Conservation (phyloP, 192 early-diverging fungal genomes). For the Allomyces arbusculus region DNA sequence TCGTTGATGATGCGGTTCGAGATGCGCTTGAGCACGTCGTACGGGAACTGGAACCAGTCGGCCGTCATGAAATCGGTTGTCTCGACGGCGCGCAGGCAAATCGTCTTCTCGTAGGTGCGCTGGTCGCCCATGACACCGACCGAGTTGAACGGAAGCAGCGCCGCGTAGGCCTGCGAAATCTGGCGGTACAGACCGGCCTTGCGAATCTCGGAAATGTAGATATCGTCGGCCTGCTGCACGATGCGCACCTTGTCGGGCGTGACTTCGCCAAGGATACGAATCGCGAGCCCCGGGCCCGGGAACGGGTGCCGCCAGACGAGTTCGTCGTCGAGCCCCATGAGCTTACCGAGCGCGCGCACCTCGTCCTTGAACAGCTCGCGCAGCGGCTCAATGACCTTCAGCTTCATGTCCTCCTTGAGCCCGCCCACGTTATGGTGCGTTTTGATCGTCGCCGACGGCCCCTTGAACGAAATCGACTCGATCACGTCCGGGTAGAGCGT, state of each 20-base stretch:
- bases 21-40: constrained; percentile 74
- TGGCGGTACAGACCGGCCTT: constrained; percentile 88
- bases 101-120: constrained; percentile 97
- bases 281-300: constrained; percentile 97
- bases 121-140: constrained; percentile 99
- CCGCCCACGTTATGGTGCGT: constrained; percentile 99
- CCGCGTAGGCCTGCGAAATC: constrained; percentile 96
- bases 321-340: constrained; percentile 80
- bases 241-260: constrained; percentile 82
- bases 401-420: constrained; percentile 84
- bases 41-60: constrained; percentile 80
- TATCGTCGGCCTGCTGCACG: constrained; percentile 83
- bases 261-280: constrained; percentile 91
- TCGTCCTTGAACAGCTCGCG: constrained; percentile 99
- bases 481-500: constrained; percentile 98
- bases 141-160: constrained; percentile 77
- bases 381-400: constrained; percentile 94
- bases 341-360: constrained; percentile 81
- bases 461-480: constrained; percentile 97
- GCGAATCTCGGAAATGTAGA: constrained; percentile 99
- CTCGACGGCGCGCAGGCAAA: constrained; percentile 89
- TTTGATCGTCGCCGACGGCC: constrained; percentile 94
- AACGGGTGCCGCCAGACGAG: constrained; percentile 97
- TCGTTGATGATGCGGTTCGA: constrained; percentile 95
- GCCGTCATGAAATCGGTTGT: constrained; percentile 98